Evolutionary conservation across 495 filamentous ascomycete genomes (phyloP).

Genomic region (Penicillium coprophilum): DNA sequence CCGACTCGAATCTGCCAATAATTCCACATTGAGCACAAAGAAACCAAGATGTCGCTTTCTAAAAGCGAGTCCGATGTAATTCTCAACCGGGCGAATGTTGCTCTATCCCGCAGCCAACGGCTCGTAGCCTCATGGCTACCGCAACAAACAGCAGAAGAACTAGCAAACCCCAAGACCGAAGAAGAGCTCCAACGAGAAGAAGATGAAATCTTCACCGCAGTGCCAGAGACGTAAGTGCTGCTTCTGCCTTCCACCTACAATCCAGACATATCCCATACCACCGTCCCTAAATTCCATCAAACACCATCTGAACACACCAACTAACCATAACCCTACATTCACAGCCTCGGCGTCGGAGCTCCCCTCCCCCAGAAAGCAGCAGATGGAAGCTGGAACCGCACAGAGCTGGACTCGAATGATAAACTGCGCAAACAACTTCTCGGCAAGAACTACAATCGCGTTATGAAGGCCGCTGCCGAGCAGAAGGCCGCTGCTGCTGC

Average conservation of each 20-base stretch:
- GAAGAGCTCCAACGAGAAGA: conserved; percentile 48
- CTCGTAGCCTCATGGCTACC: conserved; percentile 56
- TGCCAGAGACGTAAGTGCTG: conserved; percentile 49
- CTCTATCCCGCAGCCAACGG: conserved; percentile 50
- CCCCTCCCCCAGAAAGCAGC: conserved; percentile 43
- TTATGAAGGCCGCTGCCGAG: conserved; percentile 32
- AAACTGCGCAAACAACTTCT: conserved; percentile 50
- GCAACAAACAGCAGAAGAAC: conserved; percentile 42
- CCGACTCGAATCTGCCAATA: conserved; percentile 1
- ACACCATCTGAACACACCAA: neutral
- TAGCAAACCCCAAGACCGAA: conserved; percentile 42
- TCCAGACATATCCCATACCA: neutral
- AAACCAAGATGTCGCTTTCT: conserved; percentile 33
- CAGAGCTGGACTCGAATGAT: conserved; percentile 44
- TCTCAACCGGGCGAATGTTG: conserved; percentile 50
- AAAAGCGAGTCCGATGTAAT: conserved; percentile 48
- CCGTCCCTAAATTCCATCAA: neutral
- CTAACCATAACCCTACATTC: neutral
- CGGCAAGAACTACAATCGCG: conserved; percentile 46
- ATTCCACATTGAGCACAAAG: neutral
- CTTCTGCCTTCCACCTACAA: neutral
- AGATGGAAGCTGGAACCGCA: conserved; percentile 42
- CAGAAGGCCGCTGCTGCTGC: conserved; percentile 12
- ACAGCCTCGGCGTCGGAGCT: conserved; percentile 50
- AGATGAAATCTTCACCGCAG: conserved; percentile 51